Percentiles rank a stretch among this genome's conserved stretches.
These are phyloP conservation scores for Trichoderma reesei DNA, from an alignment of 495 filamentous ascomycete genomes.

Conservation along the genomic window DNA sequence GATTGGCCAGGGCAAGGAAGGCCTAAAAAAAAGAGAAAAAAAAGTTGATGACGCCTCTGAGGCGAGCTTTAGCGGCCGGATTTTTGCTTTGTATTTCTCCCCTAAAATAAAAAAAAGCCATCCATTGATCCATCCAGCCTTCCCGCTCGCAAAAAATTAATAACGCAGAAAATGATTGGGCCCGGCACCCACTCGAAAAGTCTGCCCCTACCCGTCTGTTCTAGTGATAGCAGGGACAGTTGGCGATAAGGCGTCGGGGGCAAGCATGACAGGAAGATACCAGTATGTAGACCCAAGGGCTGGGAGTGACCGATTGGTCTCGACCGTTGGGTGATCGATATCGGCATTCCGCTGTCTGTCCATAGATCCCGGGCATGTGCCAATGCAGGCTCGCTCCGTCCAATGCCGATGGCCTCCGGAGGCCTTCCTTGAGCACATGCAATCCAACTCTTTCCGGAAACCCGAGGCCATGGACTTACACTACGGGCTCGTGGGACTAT, in stretches of 20 bases:
- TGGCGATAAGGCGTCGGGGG: background rate
- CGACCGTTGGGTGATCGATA: background rate
- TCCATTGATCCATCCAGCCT: slow-evolving; percentile 10
- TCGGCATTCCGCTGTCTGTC: no score
- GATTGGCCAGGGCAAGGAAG: background rate
- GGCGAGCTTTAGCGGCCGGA: background rate
- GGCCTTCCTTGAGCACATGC: background rate
- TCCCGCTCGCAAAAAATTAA: slow-evolving; percentile 1
- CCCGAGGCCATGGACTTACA: background rate
- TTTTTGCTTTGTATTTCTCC: slow-evolving; percentile 13
- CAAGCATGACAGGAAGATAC: background rate
- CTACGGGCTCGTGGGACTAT: background rate
- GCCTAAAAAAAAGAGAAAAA: background rate
- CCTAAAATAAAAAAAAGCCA: slow-evolving; percentile 9
- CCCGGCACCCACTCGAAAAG: background rate
- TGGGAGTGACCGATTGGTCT: background rate
- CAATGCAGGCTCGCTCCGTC: background rate
- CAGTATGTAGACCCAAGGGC: background rate
- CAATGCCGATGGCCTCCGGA: background rate
- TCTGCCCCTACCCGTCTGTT: background rate
- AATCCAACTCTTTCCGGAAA: background rate
- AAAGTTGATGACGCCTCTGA: background rate
- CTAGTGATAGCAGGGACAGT: background rate
- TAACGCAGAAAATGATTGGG: slow-evolving; percentile 8
- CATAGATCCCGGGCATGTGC: background rate